Evolutionary conservation across 1,139 yeast species (phyloP), one percentile per base, ranked within the genome.

Genomic region (Debaryomyces subglobosus): DNA sequence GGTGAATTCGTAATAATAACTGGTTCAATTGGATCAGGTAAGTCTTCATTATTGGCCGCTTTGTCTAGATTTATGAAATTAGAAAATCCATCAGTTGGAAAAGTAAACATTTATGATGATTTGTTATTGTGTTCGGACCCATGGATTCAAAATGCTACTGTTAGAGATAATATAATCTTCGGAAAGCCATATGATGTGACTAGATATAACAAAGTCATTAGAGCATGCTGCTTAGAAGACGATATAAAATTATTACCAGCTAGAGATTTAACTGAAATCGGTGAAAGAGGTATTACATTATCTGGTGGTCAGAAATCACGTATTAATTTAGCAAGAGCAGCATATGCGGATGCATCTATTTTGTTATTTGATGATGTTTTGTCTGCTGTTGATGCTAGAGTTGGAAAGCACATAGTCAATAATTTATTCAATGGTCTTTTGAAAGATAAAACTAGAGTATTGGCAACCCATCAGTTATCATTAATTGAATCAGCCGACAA

Each of bases 61-160:
- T 57, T 72, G 43, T 62, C 73, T 21, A 77, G 78, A 1, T 63
- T 63, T 51, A 70, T 72, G 77, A 66, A 63, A 47, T 53, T 70
- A 48, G 53, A 56, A 36, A 64, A 62, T 47, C 66, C 64, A 1
- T 49, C 51, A 5, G 42, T 49, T 2, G 78, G 76, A 24, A 46
- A 54, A 5, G 52, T 72, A 43, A 56, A 51, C 6, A 58, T 70
- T 13, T 59, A 64, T 46, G 68, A 67, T 23, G 67, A 64, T 27
- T 55, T 65, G 34, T 57, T 72, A 36, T 60, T 71, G 37, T 71
- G 78, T 49, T 61, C 71, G 10, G 56, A 63, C 10, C 77, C 78
- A 16, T 74, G 79, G 79, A 72, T 74, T 47, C 79, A 74, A 60
- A 74, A 74, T 53, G 65, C 78, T n/a, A 71, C 78, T 23, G 71